Conservation (phyloP, 2,329 filamentous ascomycete species). For the Xylariaceae sp. region DNA sequence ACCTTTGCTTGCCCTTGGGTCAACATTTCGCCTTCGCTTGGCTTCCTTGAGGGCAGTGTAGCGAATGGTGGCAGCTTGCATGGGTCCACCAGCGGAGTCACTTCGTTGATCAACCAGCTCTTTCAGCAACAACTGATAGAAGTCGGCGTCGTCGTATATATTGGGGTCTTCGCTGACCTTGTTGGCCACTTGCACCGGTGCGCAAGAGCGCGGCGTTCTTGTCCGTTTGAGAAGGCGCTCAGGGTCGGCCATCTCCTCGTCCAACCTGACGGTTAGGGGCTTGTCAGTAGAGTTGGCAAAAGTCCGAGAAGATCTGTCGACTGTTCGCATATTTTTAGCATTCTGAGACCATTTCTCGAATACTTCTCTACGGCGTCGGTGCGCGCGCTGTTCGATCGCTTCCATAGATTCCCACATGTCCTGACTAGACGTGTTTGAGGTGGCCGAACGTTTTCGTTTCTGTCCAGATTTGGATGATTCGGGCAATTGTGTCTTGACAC, state of each 20-base stretch:
- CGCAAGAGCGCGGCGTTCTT: constrained; percentile 69
- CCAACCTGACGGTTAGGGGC: constrained; percentile 62
- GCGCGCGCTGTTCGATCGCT: constrained; percentile 55
- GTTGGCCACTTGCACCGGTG: constrained; percentile 60
- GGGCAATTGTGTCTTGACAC: constrained; percentile 51
- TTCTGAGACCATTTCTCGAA: constrained; percentile 91
- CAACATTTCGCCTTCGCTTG: constrained; percentile 78
- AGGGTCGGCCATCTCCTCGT: constrained; percentile 61
- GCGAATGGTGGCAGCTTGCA: constrained; percentile 49
- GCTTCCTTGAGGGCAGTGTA: constrained; percentile 69
- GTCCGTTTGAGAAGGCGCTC: constrained; percentile 68
- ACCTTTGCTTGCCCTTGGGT: constrained; percentile 93
- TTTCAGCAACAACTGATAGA: constrained; percentile 90
- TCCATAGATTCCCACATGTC: constrained; percentile 72
- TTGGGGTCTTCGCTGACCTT: constrained; percentile 53
- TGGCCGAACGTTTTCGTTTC: constrained; percentile 58
- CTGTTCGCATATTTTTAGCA: constrained; percentile 57
- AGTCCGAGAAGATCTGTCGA: constrained; percentile 48
- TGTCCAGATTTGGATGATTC: constrained; percentile 43
- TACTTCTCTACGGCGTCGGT: constrained; percentile 61
- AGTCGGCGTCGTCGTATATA: constrained; percentile 91
- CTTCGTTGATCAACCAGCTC: constrained; percentile 89
- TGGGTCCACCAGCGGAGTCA: constrained; percentile 49
- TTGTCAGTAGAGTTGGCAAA: constrained; percentile 51
- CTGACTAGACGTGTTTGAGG: constrained; percentile 53